Conservation (phyloP, 108 stramenopile species). For the Cyclotella choctawhatcheeana region DNA sequence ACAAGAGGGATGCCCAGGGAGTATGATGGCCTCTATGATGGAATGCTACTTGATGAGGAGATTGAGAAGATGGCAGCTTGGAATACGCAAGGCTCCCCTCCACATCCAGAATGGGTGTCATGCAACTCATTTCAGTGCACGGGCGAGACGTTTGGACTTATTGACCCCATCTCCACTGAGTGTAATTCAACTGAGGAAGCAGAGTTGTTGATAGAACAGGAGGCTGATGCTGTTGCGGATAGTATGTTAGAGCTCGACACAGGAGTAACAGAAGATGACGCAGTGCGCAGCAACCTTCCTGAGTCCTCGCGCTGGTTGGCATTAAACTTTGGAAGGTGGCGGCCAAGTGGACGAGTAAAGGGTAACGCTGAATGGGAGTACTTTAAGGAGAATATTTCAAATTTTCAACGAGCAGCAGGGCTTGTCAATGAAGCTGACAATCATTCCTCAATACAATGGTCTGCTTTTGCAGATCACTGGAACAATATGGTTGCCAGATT, state of each 20-base stretch:
- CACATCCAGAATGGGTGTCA: constrained; percentile 19
- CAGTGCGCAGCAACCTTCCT: neutral
- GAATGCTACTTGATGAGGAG: constrained; percentile 8
- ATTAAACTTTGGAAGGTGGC: neutral
- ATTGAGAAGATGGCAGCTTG: constrained; percentile 18
- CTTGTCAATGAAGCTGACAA: constrained; percentile 7
- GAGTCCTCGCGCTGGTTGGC: constrained; percentile 6
- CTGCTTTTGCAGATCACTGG: constrained; percentile 14
- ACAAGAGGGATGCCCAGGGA: constrained; percentile 11
- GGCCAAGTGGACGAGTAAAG: constrained; percentile 4
- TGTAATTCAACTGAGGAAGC: neutral
- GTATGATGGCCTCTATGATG: constrained; percentile 28
- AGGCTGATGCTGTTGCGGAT: neutral
- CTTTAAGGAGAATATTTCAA: neutral
- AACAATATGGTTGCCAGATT: constrained; percentile 1
- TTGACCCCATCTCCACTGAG: neutral
- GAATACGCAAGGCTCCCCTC: neutral
- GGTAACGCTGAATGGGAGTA: constrained; percentile 1
- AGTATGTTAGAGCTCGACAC: neutral
- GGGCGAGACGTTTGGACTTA: constrained; percentile 27
- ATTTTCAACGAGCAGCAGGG: neutral
- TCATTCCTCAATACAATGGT: constrained; percentile 1
- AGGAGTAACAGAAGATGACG: neutral
- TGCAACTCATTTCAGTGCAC: neutral
- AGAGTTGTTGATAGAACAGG: neutral